These are phyloP conservation scores for Castanea mollissima DNA, from an alignment of 306 rosid genomes.

Conservation along the genomic window DNA sequence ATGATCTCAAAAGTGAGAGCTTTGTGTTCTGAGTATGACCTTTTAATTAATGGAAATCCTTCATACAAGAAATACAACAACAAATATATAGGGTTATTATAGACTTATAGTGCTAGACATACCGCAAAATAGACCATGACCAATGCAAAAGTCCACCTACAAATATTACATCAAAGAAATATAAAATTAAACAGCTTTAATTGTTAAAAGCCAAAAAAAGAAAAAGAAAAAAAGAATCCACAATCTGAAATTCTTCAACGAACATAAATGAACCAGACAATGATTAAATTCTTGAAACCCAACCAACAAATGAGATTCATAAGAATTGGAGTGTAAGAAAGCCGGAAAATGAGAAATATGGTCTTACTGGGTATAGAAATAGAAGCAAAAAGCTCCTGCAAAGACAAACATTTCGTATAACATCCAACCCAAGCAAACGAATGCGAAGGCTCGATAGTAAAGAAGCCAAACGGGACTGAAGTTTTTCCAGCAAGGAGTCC, in stretches of 20 bases:
- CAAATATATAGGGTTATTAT: neutral
- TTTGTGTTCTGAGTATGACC: too few species aligned
- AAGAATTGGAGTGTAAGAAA: neutral
- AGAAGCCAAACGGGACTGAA: constrained; percentile 37
- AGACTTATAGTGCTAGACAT: constrained; percentile 23
- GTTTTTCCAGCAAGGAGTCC: constrained; percentile 38
- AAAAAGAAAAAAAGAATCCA: neutral
- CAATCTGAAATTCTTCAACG: neutral
- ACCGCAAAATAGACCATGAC: constrained; percentile 71
- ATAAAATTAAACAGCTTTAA: constrained; percentile 7
- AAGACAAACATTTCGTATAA: constrained; percentile 21
- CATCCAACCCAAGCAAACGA: constrained; percentile 24
- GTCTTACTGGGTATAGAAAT: constrained; percentile 40
- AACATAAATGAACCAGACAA: neutral
- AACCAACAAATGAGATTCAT: neutral
- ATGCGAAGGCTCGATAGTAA: constrained; percentile 26
- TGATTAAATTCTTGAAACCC: neutral
- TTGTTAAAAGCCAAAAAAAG: neutral
- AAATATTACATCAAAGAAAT: constrained; percentile 6
- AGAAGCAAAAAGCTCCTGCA: constrained; percentile 25
- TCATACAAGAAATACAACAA: neutral
- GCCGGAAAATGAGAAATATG: neutral
- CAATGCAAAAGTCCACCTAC: constrained; percentile 84
- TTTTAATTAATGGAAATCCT: too few species aligned
- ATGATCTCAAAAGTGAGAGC: too few species aligned